Evolutionary conservation across 2,329 filamentous ascomycete species (phyloP).

Genomic region (Trichoderma atroviride): DNA sequence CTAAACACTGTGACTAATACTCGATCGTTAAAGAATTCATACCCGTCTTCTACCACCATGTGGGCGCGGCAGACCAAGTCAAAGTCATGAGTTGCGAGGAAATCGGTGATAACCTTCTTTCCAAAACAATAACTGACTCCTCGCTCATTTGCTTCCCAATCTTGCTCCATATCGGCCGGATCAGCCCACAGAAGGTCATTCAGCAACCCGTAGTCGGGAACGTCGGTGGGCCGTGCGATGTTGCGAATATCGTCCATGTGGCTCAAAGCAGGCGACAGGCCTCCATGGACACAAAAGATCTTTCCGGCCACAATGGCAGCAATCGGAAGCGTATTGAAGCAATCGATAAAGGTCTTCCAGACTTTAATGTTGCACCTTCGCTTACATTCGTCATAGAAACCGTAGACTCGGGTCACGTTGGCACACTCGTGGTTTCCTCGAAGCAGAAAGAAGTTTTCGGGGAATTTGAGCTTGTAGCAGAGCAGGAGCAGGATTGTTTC

Average conservation of each 20-base stretch:
- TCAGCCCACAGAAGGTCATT: slow-evolving; percentile 98
- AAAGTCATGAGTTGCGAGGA: slow-evolving; percentile 91
- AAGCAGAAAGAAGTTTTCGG: slow-evolving; percentile 95
- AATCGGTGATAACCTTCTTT: slow-evolving; percentile 97
- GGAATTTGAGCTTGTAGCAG: slow-evolving; percentile 96
- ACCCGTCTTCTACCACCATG: slow-evolving; percentile 99
- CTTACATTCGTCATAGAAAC: slow-evolving; percentile 98
- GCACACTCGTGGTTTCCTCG: slow-evolving; percentile 97
- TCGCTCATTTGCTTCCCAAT: slow-evolving; percentile 97
- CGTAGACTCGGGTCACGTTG: slow-evolving; percentile 92
- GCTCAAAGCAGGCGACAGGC: slow-evolving; percentile 84
- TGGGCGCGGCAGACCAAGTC: slow-evolving; percentile 96
- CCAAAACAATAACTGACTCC: slow-evolving; percentile 98
- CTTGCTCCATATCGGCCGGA: slow-evolving; percentile 94
- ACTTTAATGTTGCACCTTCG: slow-evolving; percentile 93
- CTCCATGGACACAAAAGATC: slow-evolving; percentile 97
- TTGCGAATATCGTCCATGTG: slow-evolving; percentile 99
- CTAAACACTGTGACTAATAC: slow-evolving; percentile 97
- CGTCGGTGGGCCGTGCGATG: slow-evolving; percentile 93
- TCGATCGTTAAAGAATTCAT: slow-evolving; percentile 97
- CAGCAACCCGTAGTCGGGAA: slow-evolving; percentile 92
- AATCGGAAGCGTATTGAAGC: slow-evolving; percentile 93
- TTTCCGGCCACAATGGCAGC: slow-evolving; percentile 96
- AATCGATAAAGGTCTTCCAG: slow-evolving; percentile 97
- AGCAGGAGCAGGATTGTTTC: slow-evolving; percentile 91